These are phyloP conservation scores for Fraxinus xanthoxyloides DNA, from an alignment of 305 asterid genomes.

Conservation along the genomic window DNA sequence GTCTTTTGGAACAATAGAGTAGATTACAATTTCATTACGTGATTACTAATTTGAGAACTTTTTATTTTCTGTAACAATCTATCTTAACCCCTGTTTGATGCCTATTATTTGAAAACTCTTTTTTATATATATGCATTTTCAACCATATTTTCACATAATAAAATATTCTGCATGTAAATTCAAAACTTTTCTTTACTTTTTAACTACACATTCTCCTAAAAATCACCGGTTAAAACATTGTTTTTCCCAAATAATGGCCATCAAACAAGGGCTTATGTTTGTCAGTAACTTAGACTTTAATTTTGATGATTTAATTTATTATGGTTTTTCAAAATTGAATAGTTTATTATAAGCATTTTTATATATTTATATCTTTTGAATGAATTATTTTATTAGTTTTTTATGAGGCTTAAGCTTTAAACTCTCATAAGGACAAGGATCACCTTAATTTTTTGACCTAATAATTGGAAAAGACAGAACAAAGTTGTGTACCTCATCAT, in stretches of 20 bases:
- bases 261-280: not conserved
- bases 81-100: not conserved
- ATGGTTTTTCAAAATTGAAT: not conserved
- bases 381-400: not conserved
- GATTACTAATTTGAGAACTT: not conserved
- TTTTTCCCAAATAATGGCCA: not conserved
- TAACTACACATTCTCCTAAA: not conserved
- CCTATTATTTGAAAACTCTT: too few species aligned
- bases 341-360: not conserved
- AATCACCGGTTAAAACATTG: not conserved
- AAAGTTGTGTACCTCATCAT: conserved; percentile 68
- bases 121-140: not conserved
- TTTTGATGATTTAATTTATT: not conserved
- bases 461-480: not conserved
- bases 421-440: not conserved
- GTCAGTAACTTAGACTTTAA: not conserved
- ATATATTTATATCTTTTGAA: not conserved
- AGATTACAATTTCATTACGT: not conserved
- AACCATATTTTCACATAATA: too few species aligned
- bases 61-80: not conserved
- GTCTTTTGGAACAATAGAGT: not conserved
- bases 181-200: not conserved
- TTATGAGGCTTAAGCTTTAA: not conserved
- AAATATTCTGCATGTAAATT: not conserved
- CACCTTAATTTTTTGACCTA: not conserved